Conservation (phyloP, 345 rosid species). For the Linum lewisii region DNA sequence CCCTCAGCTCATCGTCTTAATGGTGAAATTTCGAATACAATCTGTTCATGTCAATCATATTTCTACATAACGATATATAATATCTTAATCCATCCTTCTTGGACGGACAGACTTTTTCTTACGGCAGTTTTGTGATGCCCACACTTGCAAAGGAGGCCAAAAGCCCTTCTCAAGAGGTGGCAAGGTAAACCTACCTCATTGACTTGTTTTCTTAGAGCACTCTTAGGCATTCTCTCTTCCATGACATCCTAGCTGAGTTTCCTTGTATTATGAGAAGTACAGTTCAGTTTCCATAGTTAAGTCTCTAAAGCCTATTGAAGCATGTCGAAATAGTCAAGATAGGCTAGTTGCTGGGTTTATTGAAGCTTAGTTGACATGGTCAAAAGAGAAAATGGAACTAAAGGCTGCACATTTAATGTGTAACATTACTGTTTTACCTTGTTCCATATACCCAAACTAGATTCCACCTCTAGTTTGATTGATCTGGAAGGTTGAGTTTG, state of each 20-base stretch:
- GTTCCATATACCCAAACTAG: not conserved
- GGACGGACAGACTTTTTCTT: slow-evolving; percentile 18
- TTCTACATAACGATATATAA: not conserved
- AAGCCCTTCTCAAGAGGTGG: slow-evolving; percentile 22
- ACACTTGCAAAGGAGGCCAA: slow-evolving; percentile 15
- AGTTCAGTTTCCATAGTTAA: not conserved
- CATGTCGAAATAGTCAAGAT: too few species aligned
- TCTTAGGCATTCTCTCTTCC: too few species aligned
- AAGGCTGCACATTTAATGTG: too few species aligned
- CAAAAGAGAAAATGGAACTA: too few species aligned
- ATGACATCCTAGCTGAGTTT: too few species aligned
- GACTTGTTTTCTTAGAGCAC: not conserved
- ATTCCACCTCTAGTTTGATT: not conserved
- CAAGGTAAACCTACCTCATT: slow-evolving; percentile 11
- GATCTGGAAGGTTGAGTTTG: not conserved
- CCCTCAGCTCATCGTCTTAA: slow-evolving; percentile 22
- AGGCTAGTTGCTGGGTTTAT: too few species aligned
- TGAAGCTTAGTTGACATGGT: too few species aligned
- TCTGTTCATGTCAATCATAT: not conserved
- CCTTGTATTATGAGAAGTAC: not conserved
- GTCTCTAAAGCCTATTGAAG: not conserved
- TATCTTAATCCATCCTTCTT: not conserved
- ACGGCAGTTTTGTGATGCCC: slow-evolving; percentile 28
- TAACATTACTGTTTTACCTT: too few species aligned
- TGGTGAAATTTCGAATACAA: slow-evolving; percentile 15